Conservation (phyloP, 371 early-diverging fungal species). For the Mortierella sp. region DNA sequence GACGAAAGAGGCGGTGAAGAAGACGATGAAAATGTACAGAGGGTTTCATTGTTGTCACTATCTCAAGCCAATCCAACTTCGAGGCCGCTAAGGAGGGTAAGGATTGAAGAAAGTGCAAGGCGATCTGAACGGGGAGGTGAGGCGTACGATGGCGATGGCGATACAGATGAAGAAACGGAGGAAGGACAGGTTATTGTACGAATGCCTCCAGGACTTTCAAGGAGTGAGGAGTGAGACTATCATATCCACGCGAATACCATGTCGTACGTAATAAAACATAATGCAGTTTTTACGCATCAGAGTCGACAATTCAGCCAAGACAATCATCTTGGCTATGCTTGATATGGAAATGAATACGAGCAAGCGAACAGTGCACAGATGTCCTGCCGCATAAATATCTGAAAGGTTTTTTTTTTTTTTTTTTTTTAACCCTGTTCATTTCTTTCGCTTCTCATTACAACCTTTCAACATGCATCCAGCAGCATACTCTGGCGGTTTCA, state of each 20-base stretch:
- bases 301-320: not conserved
- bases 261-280: not conserved
- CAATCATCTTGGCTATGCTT: not conserved
- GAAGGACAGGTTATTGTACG: conserved; percentile 27
- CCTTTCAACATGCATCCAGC: conserved; percentile 39
- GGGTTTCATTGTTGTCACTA: conserved; percentile 27
- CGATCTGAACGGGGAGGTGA: conserved; percentile 3
- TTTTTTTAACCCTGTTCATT: not conserved
- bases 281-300: not conserved
- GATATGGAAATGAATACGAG: not conserved
- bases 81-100: conserved; percentile 15
- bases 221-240: conserved; percentile 2
- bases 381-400: not conserved
- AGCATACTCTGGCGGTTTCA: conserved; percentile 36
- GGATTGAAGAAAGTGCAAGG: conserved; percentile 16
- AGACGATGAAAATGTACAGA: conserved; percentile 14
- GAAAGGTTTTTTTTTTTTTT: not conserved
- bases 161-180: conserved; percentile 23
- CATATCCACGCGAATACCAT: not conserved
- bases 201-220: conserved; percentile 12
- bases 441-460: not conserved
- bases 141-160: conserved; percentile 6
- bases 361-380: not conserved
- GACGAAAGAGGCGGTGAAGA: conserved; percentile 9
- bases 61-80: conserved; percentile 28